These are phyloP conservation scores for Phtheirospermum japonicum DNA, from an alignment of 257 asterid species.

Conservation along the genomic window DNA sequence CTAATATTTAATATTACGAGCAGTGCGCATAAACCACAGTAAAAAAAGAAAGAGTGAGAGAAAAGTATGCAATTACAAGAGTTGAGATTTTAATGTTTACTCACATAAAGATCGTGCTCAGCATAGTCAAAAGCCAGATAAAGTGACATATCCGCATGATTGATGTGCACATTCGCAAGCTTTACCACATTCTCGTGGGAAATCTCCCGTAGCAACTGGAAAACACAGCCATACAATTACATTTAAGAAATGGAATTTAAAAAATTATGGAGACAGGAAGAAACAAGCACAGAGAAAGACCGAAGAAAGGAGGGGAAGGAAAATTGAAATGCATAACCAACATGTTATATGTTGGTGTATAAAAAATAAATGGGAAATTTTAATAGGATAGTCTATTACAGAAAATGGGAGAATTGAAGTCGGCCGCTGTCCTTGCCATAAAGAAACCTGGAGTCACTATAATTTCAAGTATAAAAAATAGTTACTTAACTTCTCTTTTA, in stretches of 20 bases:
- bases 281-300: slow-evolving; percentile 7
- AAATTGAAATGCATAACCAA: background rate
- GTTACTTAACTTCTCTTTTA: background rate
- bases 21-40: slow-evolving; percentile 13
- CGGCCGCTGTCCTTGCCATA: background rate
- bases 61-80: slow-evolving; percentile 3
- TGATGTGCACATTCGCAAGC: slow-evolving; percentile 97
- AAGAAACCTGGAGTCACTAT: background rate
- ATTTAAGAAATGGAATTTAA: slow-evolving; percentile 8
- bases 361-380: slow-evolving; percentile 9
- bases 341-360: background rate
- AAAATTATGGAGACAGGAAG: background rate
- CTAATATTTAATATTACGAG: slow-evolving; percentile 1
- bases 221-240: slow-evolving; percentile 17
- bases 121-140: slow-evolving; percentile 97
- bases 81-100: slow-evolving; percentile 33
- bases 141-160: slow-evolving; percentile 89
- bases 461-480: background rate
- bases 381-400: slow-evolving; percentile 7
- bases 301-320: background rate
- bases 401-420: background rate
- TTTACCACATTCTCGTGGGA: slow-evolving; percentile 87
- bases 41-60: slow-evolving; percentile 9
- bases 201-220: slow-evolving; percentile 98
- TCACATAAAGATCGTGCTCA: slow-evolving; percentile 95